Evolutionary conservation across 106 monocot species (phyloP).

Genomic region (Acorus gramineus): DNA sequence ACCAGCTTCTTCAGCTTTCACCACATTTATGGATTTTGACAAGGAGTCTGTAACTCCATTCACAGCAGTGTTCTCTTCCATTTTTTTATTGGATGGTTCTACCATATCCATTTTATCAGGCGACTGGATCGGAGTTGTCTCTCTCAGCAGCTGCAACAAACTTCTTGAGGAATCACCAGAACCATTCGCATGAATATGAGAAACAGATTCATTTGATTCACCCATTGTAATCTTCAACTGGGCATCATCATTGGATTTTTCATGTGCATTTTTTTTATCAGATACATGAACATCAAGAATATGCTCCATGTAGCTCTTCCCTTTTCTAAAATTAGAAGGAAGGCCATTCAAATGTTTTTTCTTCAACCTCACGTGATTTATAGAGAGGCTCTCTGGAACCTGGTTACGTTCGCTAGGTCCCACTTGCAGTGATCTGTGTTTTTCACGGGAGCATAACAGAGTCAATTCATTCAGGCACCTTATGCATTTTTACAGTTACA

Average conservation of each 20-base stretch:
- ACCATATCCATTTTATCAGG: constrained; percentile 11
- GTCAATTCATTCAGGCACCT: too few species aligned
- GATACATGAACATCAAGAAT: constrained; percentile 39
- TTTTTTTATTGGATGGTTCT: constrained; percentile 3
- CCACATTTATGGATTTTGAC: constrained; percentile 1
- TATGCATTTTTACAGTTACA: too few species aligned
- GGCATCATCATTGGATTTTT: constrained; percentile 20
- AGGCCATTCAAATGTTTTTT: constrained; percentile 16
- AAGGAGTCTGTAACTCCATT: background rate
- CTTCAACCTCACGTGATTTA: constrained; percentile 48
- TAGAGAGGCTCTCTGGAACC: constrained; percentile 12
- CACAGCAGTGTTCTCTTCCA: constrained; percentile 8
- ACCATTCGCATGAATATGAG: constrained; percentile 24
- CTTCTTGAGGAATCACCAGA: constrained; percentile 12
- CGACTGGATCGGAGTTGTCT: constrained; percentile 11
- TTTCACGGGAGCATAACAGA: too few species aligned
- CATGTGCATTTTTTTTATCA: constrained; percentile 24
- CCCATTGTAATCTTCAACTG: constrained; percentile 13
- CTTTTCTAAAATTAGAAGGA: constrained; percentile 13
- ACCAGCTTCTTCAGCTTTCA: constrained; percentile 3
- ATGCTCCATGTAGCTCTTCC: constrained; percentile 34
- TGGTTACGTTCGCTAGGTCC: constrained; percentile 10
- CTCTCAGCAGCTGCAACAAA: constrained; percentile 1
- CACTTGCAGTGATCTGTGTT: constrained; percentile 3
- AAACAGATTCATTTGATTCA: constrained; percentile 17